Conservation (phyloP, 2,329 filamentous ascomycete species). For the Penicillium sp. region DNA sequence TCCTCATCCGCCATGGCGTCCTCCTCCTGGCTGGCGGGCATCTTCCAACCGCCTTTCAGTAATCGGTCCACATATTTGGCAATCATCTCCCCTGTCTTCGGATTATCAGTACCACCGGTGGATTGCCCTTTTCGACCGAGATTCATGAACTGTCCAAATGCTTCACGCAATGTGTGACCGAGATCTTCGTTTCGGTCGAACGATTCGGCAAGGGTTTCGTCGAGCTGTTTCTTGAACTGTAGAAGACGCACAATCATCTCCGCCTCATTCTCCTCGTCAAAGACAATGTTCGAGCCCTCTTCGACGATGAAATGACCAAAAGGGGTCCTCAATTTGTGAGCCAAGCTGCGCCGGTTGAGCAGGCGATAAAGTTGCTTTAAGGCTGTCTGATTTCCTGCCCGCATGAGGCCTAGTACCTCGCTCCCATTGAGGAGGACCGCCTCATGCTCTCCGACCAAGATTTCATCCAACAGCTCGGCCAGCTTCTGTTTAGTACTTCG, state of each 20-base stretch:
- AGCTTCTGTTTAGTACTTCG: slow-evolving; percentile 73
- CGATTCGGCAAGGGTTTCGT: slow-evolving; percentile 67
- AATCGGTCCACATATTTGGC: slow-evolving; percentile 93
- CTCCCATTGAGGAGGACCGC: slow-evolving; percentile 59
- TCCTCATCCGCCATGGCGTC: slow-evolving; percentile 76
- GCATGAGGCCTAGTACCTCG: slow-evolving; percentile 67
- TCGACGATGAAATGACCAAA: slow-evolving; percentile 75
- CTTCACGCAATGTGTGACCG: slow-evolving; percentile 70
- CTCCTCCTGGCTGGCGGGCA: slow-evolving; percentile 37
- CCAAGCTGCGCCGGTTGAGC: slow-evolving; percentile 64
- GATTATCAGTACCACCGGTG: slow-evolving; percentile 74
- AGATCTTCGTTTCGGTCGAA: slow-evolving; percentile 75
- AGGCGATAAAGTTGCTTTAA: slow-evolving; percentile 73
- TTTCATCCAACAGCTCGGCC: slow-evolving; percentile 64
- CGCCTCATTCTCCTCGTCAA: slow-evolving; percentile 69
- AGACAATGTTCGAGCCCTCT: slow-evolving; percentile 70
- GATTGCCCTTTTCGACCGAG: slow-evolving; percentile 65
- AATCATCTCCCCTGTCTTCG: slow-evolving; percentile 97
- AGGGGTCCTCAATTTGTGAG: slow-evolving; percentile 61
- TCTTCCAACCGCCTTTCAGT: slow-evolving; percentile 76
- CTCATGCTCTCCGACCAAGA: slow-evolving; percentile 64
- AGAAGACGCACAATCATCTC: slow-evolving; percentile 83
- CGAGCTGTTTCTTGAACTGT: slow-evolving; percentile 71
- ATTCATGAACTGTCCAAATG: slow-evolving; percentile 89
- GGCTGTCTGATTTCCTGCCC: slow-evolving; percentile 61